A percentile compares a stretch with the other conserved stretches of the same genome.
Conservation (phyloP, 148 eudicot species). For the Vaccinium vitisidaea region DNA sequence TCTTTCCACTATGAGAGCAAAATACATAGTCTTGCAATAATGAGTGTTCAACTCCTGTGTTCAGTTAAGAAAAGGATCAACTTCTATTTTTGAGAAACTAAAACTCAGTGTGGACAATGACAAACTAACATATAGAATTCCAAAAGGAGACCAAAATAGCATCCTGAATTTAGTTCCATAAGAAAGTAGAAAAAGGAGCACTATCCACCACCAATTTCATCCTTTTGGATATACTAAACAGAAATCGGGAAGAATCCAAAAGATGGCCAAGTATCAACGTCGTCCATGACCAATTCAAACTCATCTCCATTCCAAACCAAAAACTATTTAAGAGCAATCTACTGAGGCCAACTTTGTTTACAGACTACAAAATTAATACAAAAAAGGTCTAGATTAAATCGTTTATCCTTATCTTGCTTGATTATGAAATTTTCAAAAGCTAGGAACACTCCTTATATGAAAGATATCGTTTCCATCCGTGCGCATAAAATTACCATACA, state of each 20-base stretch:
- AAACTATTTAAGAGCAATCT: too few relatives aligned
- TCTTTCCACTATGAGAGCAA: background rate
- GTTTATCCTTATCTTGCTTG: background rate
- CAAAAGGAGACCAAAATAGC: background rate
- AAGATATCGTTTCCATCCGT: background rate
- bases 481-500: background rate
- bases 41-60: background rate
- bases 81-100: background rate
- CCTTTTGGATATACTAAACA: background rate
- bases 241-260: background rate
- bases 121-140: background rate
- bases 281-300: background rate
- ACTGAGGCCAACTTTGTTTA: background rate
- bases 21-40: background rate
- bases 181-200: background rate
- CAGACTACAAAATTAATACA: background rate
- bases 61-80: background rate
- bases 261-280: background rate
- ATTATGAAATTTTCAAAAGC: background rate
- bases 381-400: background rate
- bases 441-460: background rate
- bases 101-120: background rate
- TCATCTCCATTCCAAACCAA: background rate
- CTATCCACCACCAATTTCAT: background rate
- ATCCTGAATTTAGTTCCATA: background rate